Conservation (phyloP, 176 grass and related monocot genomes). For the Dendrocalamus sinicus region DNA sequence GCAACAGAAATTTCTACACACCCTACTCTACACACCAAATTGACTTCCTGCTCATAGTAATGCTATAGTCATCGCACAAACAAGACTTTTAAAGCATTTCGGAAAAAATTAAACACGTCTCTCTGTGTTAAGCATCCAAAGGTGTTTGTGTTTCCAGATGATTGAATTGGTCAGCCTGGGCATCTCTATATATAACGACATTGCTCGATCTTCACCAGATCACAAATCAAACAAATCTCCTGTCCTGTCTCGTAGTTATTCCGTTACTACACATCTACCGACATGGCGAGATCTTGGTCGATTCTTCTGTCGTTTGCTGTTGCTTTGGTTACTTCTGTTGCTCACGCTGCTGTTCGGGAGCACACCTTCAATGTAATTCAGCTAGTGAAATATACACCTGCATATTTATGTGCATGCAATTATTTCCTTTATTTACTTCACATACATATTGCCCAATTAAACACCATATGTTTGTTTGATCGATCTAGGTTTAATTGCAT, state of each 20-base stretch:
- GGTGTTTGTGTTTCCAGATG: not conserved
- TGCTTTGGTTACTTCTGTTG: not conserved
- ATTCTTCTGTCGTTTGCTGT: constrained; percentile 10
- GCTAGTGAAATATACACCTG: too few relatives aligned
- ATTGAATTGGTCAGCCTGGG: not conserved
- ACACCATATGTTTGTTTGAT: not conserved
- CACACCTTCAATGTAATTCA: constrained; percentile 43
- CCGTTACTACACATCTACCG: not conserved
- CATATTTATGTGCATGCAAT: not conserved
- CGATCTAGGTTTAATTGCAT: not conserved
- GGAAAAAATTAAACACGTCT: not conserved
- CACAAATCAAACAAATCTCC: not conserved
- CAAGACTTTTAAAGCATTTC: not conserved
- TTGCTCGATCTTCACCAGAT: not conserved
- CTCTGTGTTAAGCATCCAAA: not conserved
- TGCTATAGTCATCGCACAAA: not conserved
- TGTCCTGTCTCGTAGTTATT: not conserved
- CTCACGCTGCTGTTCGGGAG: constrained; percentile 12
- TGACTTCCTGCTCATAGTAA: too few relatives aligned
- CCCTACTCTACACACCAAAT: too few relatives aligned
- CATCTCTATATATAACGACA: constrained; percentile 5
- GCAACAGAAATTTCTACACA: too few relatives aligned
- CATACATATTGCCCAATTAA: not conserved
- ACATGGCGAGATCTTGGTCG: not conserved
- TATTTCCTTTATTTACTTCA: not conserved